Evolutionary conservation across 2,329 filamentous ascomycete species (phyloP), one percentile per base, ranked within the genome.

Genomic region (Pezicula carpinea): DNA sequence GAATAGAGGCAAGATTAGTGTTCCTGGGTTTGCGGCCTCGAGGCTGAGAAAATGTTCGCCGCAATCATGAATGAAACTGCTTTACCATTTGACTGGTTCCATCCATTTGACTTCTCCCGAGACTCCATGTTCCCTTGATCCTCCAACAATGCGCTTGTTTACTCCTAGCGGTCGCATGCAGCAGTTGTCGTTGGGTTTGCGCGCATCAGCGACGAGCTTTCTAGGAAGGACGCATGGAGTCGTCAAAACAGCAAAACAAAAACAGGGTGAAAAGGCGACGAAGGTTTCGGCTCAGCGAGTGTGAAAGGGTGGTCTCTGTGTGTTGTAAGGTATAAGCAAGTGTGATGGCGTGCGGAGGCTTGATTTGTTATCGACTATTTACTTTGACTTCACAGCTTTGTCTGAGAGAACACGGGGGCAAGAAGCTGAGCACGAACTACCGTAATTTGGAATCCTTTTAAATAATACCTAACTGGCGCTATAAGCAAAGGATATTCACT

Each of bases 191-290:
- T 8, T 29, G 26, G 26, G 26, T 29, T 29, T 29, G 26, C 26
- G 26, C 26, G 26, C 26, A 8, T 29, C 26, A 29, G 26, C 26
- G 26, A 29, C 26, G 13, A 11, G 26, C 26, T 29, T 29, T 29
- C 13, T 11, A 29, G 26, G 8, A 29, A 29, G 26, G 26, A 29
- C 26, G 26, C 26, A 29, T 29, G 26, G 58, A 71, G 74, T 19
- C 81, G 59, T 82, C 79, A 77, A 77, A 75, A 61, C 69, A 72
- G 50, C 77, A 79, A 66, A 75, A 76, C 49, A 76, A 75, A 63
- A 72, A 69, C n/a, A 73, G 74, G 75, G 72, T 69, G 17, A 73
- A 75, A 50, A 79, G 79, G 67, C 72, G 70, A 17, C 73, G 75
- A 51, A 79, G 26, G 26, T 29, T 29, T 29, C 26, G 26, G 26